These are phyloP conservation scores for Irpex sp. DNA, from an alignment of 1,284 basidiomycete species.

Conservation along the genomic window DNA sequence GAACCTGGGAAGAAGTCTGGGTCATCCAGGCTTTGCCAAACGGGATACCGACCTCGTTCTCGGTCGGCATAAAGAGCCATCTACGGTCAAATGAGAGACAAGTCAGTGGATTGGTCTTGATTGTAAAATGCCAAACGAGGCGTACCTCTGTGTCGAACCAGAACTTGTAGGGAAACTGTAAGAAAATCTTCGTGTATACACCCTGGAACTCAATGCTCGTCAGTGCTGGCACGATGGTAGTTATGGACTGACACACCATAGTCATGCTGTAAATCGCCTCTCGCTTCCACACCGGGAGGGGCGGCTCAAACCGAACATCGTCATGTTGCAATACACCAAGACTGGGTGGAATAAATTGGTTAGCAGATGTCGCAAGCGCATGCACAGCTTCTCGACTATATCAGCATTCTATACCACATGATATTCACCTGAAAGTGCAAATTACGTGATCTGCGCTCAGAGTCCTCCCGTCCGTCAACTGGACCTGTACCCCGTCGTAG, in stretches of 20 bases:
- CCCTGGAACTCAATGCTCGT: conserved; percentile 28
- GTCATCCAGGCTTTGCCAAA: conserved; percentile 71
- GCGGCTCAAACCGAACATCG: conserved; percentile 55
- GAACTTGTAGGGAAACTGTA: conserved; percentile 63
- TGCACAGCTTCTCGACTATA: neutral
- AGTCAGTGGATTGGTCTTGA: too few relatives aligned
- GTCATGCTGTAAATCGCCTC: conserved; percentile 65
- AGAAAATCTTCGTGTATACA: conserved; percentile 70
- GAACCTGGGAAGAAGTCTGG: conserved; percentile 56
- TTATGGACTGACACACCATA: conserved; percentile 40
- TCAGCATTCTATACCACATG: neutral
- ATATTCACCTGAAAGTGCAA: conserved; percentile 51
- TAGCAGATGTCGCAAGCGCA: neutral
- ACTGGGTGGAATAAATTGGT: conserved; percentile 4
- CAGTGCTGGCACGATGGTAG: neutral
- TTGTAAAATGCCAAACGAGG: neutral
- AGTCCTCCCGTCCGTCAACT: conserved; percentile 37
- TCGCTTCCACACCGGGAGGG: conserved; percentile 58
- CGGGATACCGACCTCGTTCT: conserved; percentile 60
- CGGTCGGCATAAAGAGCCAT: conserved; percentile 62
- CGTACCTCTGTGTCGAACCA: conserved; percentile 64
- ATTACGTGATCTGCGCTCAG: conserved; percentile 52
- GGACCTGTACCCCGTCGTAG: conserved; percentile 34
- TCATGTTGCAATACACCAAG: conserved; percentile 61
- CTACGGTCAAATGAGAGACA: conserved; percentile 28